Percentiles rank a stretch among this genome's conserved stretches.
Evolutionary conservation across 306 rosid genomes (phyloP).

Genomic region (Malus asiatica): DNA sequence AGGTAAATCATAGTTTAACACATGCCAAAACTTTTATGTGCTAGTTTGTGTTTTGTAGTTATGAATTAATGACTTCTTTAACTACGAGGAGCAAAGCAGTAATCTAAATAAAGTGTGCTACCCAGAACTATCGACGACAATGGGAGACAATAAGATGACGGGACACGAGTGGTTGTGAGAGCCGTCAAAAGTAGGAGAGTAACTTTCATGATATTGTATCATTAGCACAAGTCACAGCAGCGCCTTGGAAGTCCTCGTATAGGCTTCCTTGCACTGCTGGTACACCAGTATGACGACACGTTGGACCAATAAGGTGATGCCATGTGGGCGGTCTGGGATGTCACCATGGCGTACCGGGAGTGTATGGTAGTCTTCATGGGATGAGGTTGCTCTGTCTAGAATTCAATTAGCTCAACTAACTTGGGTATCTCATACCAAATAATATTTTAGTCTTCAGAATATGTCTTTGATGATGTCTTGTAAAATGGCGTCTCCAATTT

Average conservation of each 20-base stretch:
- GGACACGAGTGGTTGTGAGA: no score
- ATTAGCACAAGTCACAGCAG: no score
- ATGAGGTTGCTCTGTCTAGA: background rate
- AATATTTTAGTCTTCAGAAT: slow-evolving; percentile 24
- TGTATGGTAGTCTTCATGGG: background rate
- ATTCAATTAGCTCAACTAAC: background rate
- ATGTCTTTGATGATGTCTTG: slow-evolving; percentile 38
- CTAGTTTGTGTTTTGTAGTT: background rate
- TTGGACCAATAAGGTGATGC: background rate
- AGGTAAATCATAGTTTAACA: no score
- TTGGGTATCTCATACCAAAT: background rate
- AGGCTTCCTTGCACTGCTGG: background rate
- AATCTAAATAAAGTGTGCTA: no score
- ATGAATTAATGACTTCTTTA: background rate
- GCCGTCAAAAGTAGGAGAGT: no score
- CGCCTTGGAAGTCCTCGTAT: background rate
- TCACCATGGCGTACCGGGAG: background rate
- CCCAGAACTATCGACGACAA: no score
- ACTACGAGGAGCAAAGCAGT: no score
- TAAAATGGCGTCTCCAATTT: slow-evolving; percentile 53
- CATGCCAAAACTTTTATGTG: rapidly evolving
- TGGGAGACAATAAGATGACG: no score
- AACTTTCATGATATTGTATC: no score
- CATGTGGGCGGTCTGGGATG: background rate
- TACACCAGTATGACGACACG: background rate